Conservation (phyloP, 1,284 basidiomycete species). For the Phylloporus sp. region DNA sequence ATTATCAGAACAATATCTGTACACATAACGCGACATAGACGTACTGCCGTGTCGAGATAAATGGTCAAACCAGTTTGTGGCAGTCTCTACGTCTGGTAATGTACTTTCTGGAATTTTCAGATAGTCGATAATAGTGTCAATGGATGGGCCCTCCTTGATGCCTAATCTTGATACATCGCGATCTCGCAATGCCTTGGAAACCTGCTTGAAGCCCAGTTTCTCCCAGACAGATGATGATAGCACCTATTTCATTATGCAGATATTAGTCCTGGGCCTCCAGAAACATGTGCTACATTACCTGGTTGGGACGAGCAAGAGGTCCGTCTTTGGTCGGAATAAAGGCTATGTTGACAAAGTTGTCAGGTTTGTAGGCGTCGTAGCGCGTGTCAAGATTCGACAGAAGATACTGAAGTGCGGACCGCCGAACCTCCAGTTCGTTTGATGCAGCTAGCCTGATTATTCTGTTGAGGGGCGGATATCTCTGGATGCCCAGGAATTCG, state of each 20-base stretch:
- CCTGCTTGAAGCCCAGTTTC: slow-evolving; percentile 28
- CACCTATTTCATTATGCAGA: slow-evolving; percentile 25
- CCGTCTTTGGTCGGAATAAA: slow-evolving; percentile 26
- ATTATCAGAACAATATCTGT: slow-evolving; percentile 1
- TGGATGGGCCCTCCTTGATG: slow-evolving; percentile 21
- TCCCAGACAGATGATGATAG: slow-evolving; percentile 23
- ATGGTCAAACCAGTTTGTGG: slow-evolving; percentile 23
- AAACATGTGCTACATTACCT: slow-evolving; percentile 8
- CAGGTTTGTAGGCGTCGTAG: slow-evolving; percentile 25
- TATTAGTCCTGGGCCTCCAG: background rate
- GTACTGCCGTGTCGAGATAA: slow-evolving; percentile 24
- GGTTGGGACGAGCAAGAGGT: slow-evolving; percentile 8
- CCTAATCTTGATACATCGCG: slow-evolving; percentile 19
- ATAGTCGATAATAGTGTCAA: slow-evolving; percentile 18
- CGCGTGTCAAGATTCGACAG: slow-evolving; percentile 19
- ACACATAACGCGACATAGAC: slow-evolving; percentile 2
- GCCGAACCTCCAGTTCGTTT: slow-evolving; percentile 3
- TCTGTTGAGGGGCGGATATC: slow-evolving; percentile 18
- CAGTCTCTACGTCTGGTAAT: slow-evolving; percentile 1
- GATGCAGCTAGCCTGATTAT: slow-evolving; percentile 26
- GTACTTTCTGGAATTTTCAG: slow-evolving; percentile 8
- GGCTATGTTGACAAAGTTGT: slow-evolving; percentile 9
- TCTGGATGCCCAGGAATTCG: slow-evolving; percentile 16
- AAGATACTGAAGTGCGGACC: slow-evolving; percentile 21
- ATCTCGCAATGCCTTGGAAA: background rate